A percentile compares a stretch with the other conserved stretches of the same genome.
These are phyloP conservation scores for Thozetella sp. DNA, from an alignment of 495 filamentous ascomycete genomes.

Conservation along the genomic window DNA sequence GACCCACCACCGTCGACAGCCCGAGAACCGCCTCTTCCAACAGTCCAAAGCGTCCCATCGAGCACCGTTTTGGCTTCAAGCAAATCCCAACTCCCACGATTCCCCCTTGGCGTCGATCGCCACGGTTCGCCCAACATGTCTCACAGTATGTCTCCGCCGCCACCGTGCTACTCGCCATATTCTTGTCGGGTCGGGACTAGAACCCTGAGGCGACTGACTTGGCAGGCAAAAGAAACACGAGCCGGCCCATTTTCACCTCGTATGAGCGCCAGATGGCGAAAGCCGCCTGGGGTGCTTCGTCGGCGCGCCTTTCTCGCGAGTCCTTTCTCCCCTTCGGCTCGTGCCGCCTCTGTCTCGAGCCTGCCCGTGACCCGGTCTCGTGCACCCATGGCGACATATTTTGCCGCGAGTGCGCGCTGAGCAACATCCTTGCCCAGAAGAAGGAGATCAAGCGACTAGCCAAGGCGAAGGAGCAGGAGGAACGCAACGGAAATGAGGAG, in stretches of 20 bases:
- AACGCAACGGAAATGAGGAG: slow-evolving; percentile 56
- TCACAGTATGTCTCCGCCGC: slow-evolving; percentile 47
- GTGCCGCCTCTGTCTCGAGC: slow-evolving; percentile 86
- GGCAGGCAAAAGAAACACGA: slow-evolving; percentile 89
- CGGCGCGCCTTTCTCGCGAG: slow-evolving; percentile 86
- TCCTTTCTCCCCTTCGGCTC: slow-evolving; percentile 92
- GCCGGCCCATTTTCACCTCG: slow-evolving; percentile 92
- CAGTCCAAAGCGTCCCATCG: not conserved
- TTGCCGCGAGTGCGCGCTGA: slow-evolving; percentile 92
- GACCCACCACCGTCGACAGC: not conserved
- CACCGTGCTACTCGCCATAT: not conserved
- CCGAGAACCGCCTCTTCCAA: too few species aligned
- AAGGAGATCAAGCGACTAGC: slow-evolving; percentile 90
- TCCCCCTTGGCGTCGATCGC: not conserved
- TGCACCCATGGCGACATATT: slow-evolving; percentile 86
- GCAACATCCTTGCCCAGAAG: slow-evolving; percentile 85
- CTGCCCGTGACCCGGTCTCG: slow-evolving; percentile 78
- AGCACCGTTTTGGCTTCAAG: not conserved
- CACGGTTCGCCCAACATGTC: slow-evolving; percentile 40
- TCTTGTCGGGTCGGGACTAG: not conserved
- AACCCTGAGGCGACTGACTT: slow-evolving; percentile 17
- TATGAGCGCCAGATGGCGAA: slow-evolving; percentile 85
- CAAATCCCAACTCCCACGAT: not conserved
- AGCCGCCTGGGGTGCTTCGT: slow-evolving; percentile 76
- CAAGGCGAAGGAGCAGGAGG: slow-evolving; percentile 61